phyloP scores from a whole-genome alignment of 768 basidiomycete genomes.

The Boletus rufocinnamomeus region DNA sequence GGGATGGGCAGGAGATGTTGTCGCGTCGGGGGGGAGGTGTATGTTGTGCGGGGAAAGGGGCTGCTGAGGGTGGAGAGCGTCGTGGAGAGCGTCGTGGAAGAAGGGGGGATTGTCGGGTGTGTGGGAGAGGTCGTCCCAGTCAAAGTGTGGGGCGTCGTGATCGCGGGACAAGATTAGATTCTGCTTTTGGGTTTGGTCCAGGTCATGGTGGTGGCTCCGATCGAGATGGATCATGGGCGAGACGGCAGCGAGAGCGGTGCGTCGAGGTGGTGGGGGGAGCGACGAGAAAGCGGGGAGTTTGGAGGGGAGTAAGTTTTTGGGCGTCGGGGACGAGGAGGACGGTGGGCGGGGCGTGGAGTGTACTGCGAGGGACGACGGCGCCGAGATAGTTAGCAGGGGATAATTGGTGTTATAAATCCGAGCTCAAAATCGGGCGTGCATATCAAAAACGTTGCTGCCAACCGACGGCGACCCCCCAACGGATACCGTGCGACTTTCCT shows the following conservation, averaged over 20 bases:
- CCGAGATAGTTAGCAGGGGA: slow-evolving; percentile 16
- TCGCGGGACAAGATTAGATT: slow-evolving; percentile 45
- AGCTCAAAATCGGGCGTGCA: slow-evolving; percentile 36
- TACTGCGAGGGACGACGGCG: neutral
- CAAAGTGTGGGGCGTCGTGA: slow-evolving; percentile 35
- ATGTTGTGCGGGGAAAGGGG: slow-evolving; percentile 23
- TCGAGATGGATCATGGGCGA: slow-evolving; percentile 54
- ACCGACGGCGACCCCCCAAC: slow-evolving; percentile 12
- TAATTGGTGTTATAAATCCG: slow-evolving; percentile 34
- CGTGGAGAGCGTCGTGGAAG: slow-evolving; percentile 31
- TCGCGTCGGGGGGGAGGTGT: slow-evolving; percentile 10
- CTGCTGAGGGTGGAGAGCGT: slow-evolving; percentile 23
- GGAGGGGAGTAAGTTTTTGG: neutral
- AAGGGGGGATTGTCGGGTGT: slow-evolving; percentile 23
- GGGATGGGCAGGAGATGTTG: slow-evolving; percentile 16
- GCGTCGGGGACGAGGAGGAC: slow-evolving; percentile 8
- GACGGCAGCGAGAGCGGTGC: neutral
- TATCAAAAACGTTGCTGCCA: slow-evolving; percentile 35
- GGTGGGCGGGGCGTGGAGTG: slow-evolving; percentile 1
- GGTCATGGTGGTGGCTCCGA: slow-evolving; percentile 49
- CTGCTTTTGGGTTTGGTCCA: slow-evolving; percentile 41
- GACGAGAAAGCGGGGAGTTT: neutral
- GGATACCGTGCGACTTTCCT: slow-evolving; percentile 31
- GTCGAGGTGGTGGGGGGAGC: neutral
- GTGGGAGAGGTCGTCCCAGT: slow-evolving; percentile 38